A percentile compares a stretch with the other conserved stretches of the same genome.
phyloP scores from a whole-genome alignment of 345 rosid species.

The Populus tremula region DNA sequence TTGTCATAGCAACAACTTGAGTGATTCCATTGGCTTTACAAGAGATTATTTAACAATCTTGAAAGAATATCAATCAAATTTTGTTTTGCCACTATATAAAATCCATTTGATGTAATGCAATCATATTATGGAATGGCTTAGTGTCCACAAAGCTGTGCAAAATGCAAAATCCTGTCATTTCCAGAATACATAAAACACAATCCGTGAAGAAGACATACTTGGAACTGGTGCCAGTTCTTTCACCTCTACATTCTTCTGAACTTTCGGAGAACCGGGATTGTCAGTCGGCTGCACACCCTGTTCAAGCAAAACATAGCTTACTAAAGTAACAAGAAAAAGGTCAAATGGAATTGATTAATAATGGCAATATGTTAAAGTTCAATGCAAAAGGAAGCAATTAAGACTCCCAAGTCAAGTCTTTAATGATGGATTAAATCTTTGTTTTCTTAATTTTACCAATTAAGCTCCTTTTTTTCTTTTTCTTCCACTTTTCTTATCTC shows the following conservation, averaged over 20 bases:
- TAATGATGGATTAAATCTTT: not conserved
- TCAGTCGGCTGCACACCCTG: slow-evolving; percentile 51
- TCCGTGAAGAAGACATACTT: slow-evolving; percentile 35
- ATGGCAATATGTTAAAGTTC: not conserved
- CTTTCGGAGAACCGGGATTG: slow-evolving; percentile 43
- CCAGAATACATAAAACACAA: not conserved
- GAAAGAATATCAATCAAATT: not conserved
- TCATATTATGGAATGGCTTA: not conserved
- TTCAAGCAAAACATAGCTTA: not conserved
- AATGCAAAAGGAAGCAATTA: not conserved
- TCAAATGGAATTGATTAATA: not conserved
- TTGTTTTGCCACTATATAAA: not conserved
- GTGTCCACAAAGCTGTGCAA: not conserved
- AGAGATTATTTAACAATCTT: not conserved
- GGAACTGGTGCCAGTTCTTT: slow-evolving; percentile 40
- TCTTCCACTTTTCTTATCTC: not conserved
- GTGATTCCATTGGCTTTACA: not conserved
- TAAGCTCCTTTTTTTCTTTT: not conserved
- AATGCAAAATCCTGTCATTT: not conserved
- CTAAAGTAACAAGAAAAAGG: not conserved
- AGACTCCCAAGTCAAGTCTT: not conserved
- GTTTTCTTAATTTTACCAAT: not conserved
- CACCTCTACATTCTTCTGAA: slow-evolving; percentile 38
- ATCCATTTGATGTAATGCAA: not conserved
- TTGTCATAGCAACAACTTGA: not conserved